phyloP scores from a whole-genome alignment of 139 green algal genomes.

The Haematococcus sp. region DNA sequence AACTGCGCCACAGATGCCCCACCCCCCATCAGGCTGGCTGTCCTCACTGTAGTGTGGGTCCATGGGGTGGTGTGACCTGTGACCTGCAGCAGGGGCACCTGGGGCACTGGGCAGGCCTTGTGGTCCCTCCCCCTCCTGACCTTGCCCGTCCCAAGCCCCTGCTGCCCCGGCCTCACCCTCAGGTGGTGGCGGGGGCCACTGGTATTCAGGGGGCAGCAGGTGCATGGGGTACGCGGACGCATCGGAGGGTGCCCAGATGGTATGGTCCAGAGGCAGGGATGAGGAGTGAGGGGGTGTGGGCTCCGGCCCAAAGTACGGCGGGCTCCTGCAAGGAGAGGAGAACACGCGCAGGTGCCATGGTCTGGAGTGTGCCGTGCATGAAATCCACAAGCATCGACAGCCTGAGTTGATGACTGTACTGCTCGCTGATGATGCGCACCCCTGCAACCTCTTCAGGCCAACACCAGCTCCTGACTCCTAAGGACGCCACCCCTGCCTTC shows the following conservation, averaged over 20 bases:
- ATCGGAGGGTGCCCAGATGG: neutral
- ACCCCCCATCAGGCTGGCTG: no score
- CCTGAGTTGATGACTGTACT: no score
- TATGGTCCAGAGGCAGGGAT: neutral
- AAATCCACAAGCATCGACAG: no score
- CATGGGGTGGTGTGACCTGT: neutral
- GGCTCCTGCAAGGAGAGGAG: neutral
- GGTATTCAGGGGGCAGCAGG: neutral
- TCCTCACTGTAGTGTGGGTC: constrained; percentile 2
- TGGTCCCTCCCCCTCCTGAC: neutral
- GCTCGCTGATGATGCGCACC: neutral
- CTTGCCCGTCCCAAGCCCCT: neutral
- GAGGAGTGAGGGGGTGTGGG: constrained; percentile 1
- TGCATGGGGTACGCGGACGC: neutral
- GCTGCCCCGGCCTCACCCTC: no score
- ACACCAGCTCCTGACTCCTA: no score
- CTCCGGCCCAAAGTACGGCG: constrained; percentile 10
- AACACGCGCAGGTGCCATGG: neutral
- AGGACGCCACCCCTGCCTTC: no score
- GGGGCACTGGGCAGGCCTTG: neutral
- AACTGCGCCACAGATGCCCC: no score
- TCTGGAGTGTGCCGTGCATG: no score
- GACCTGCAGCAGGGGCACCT: neutral
- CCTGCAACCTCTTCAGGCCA: no score
- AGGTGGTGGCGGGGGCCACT: neutral